Evolutionary conservation across 345 rosid species (phyloP), one percentile per base, ranked within the genome.

Genomic region (Populus ilicifolia): DNA sequence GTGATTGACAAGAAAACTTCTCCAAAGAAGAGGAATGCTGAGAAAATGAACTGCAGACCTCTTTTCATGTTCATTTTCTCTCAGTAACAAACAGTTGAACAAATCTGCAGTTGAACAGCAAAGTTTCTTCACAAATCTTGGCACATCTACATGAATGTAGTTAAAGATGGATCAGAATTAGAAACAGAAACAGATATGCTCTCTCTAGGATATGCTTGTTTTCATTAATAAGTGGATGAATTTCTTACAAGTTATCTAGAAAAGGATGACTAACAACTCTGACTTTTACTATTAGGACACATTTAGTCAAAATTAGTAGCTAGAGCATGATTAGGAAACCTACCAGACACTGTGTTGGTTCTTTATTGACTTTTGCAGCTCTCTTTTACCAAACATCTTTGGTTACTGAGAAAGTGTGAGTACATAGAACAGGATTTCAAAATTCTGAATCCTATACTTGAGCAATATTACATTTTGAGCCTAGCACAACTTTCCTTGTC

Each of bases 11-110:
- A 73, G 65, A 79, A 73, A 78, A 85, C 68, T 65, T 75, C 78
- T 78, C 86, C 93, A 29, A 83, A 10, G 67, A 87, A 73, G 63
- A 83, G 71, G 77, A 83, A 54, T 71, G 77, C 77, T 65, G 66
- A 76, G 81, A 85, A 67, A 75, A 86, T 61, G 81, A 86, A 75
- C 75, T 76, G 46, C 46, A 72, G 56, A 38, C 72, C 72, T 85
- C 72, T 80, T 72, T 79, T 78, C 73, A 70, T 67, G 41, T 73
- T 79, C 83, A 77, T 52, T 62, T 78, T 77, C 79, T 75, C 70
- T 27, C 48, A 54, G 67, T 69, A 7, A 21, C 70, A 27, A 43
- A 73, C 56, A 33, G 44, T 43, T 8, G 69, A 59, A 46, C 46
- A 69, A n/a, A 59, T 46, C 61, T 43, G 71, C 39, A 62, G 65